Evolutionary conservation across 2,329 filamentous ascomycete species (phyloP).

Genomic region (Alternaria atra): DNA sequence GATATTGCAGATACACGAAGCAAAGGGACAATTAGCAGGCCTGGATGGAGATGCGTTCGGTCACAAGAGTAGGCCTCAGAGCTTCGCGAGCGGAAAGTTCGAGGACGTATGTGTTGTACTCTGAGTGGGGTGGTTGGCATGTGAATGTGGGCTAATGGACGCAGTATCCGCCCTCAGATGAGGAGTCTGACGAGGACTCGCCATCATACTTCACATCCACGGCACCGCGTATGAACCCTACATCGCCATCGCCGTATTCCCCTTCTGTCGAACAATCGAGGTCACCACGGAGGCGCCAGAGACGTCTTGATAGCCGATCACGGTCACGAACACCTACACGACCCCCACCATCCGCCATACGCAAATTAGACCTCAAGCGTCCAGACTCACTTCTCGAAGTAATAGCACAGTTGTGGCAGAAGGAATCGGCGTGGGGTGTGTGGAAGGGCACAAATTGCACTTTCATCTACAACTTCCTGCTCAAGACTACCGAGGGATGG

Average conservation of each 20-base stretch:
- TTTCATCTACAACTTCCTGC: slow-evolving; percentile 87
- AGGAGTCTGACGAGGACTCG: slow-evolving; percentile 75
- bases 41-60: slow-evolving; percentile 29
- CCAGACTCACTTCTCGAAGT: slow-evolving; percentile 86
- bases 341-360: slow-evolving; percentile 54
- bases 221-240: slow-evolving; percentile 56
- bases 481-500: slow-evolving; percentile 91
- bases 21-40: slow-evolving; percentile 46
- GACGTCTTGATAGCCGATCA: slow-evolving; percentile 51
- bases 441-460: slow-evolving; percentile 95
- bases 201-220: slow-evolving; percentile 84
- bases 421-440: slow-evolving; percentile 87
- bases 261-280: slow-evolving; percentile 49
- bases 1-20: slow-evolving; percentile 78
- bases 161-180: slow-evolving; percentile 65
- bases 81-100: slow-evolving; percentile 46
- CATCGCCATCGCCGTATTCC: slow-evolving; percentile 50
- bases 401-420: slow-evolving; percentile 86
- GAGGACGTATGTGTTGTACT: slow-evolving; percentile 38
- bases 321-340: slow-evolving; percentile 51
- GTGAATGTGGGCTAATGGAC: slow-evolving; percentile 27
- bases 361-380: slow-evolving; percentile 76
- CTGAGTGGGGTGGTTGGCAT: slow-evolving; percentile 14
- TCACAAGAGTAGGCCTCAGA: slow-evolving; percentile 40
- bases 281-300: slow-evolving; percentile 48